Evolutionary conservation across 805 yeast genomes (phyloP).

Genomic region (Nematodospora valgi): DNA sequence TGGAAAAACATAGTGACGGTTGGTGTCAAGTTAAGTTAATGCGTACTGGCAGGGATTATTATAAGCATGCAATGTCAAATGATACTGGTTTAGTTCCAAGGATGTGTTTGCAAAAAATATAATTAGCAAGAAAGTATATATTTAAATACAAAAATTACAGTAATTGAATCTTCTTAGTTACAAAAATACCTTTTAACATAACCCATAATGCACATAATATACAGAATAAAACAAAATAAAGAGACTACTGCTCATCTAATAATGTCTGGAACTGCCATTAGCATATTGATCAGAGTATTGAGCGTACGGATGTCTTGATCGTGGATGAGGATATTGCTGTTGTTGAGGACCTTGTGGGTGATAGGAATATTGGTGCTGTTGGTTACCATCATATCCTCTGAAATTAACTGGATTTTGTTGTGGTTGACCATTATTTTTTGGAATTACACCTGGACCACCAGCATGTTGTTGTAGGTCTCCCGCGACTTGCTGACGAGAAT

Average conservation of each 20-base stretch:
- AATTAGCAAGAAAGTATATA: slow-evolving; percentile 3
- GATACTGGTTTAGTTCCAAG: slow-evolving; percentile 36
- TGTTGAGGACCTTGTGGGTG: slow-evolving; percentile 9
- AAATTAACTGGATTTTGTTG: slow-evolving; percentile 6
- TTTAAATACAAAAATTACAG: slow-evolving; percentile 4
- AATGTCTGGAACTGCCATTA: slow-evolving; percentile 4
- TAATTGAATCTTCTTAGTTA: background rate
- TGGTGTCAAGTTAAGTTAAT: slow-evolving; percentile 33
- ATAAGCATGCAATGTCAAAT: slow-evolving; percentile 1
- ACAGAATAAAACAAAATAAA: slow-evolving; percentile 1
- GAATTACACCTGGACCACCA: background rate
- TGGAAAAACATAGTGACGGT: slow-evolving; percentile 30
- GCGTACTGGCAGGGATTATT: slow-evolving; percentile 8
- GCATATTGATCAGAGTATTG: slow-evolving; percentile 6
- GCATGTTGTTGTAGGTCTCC: background rate
- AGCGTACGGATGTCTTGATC: slow-evolving; percentile 10
- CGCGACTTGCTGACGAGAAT: slow-evolving; percentile 1
- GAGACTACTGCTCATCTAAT: no score
- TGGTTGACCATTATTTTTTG: background rate
- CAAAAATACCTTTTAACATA: background rate
- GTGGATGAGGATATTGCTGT: slow-evolving; percentile 1
- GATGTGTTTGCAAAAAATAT: slow-evolving; percentile 19
- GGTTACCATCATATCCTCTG: slow-evolving; percentile 8
- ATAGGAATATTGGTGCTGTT: slow-evolving; percentile 10
- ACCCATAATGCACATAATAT: background rate